phyloP scores from a whole-genome alignment of 164 flowering plant species.

The Macadamia integrifolia region DNA sequence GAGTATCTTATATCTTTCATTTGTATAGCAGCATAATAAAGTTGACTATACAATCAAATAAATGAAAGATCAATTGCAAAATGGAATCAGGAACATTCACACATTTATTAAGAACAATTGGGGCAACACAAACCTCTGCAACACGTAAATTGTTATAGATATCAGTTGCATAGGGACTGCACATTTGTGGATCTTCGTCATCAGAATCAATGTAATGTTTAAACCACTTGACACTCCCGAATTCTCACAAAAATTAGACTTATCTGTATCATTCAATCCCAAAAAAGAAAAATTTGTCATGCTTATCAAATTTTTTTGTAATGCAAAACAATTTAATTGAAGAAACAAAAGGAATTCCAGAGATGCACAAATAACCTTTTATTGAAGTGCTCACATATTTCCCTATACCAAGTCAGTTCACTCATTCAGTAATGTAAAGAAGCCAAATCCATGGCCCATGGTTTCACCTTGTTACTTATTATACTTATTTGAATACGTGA shows the following conservation, averaged over 20 bases:
- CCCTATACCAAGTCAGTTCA: no score
- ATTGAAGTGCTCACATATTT: no score
- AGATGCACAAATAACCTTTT: neutral
- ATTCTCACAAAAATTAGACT: constrained; percentile 12
- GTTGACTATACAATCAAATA: no score
- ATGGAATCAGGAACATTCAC: neutral
- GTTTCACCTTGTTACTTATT: no score
- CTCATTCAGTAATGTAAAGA: no score
- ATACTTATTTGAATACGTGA: no score
- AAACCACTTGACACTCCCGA: constrained; percentile 15
- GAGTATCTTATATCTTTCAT: no score
- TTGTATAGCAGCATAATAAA: no score
- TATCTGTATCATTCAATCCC: constrained; percentile 20
- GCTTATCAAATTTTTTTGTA: neutral
- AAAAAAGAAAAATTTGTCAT: neutral
- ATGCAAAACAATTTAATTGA: neutral
- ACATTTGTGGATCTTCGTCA: constrained; percentile 50
- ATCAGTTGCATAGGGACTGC: constrained; percentile 70
- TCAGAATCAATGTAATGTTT: constrained; percentile 47
- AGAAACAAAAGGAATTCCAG: neutral
- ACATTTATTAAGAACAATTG: neutral
- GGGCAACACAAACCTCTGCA: constrained; percentile 57
- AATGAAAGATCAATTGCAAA: neutral
- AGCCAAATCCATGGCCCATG: no score
- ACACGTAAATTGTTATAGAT: constrained; percentile 59